Base-by-base conservation (phyloP, 805 yeast genomes). In the Candida patagonica region DNA sequence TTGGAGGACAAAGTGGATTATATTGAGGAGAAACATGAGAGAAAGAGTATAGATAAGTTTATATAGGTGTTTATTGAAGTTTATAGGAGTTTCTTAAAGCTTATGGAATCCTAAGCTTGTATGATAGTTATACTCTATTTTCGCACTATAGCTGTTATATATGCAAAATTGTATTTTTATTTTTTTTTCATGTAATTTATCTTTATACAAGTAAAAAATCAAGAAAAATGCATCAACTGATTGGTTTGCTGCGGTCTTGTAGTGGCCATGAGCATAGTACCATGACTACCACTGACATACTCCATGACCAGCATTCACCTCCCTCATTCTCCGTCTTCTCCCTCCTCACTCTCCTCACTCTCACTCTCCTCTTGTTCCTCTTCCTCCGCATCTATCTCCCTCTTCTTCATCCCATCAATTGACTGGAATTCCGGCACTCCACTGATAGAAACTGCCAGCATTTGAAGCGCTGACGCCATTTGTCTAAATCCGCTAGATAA, bases 401-500 rank as follows among this genome's bases (percentile, higher is more conserved):
- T 25, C 8, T 7, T 17, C 25, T 12, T 35, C 30, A 32, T 19
- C 27, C 19, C 19, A 17, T 37, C 42, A n/a, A 37, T 37, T 13
- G 54, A 27, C 22, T 37, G 31, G 27, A 37, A 42, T 0, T 54
- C 60, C 0, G 95, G 95, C 15, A 88, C 76, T 42, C 84, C 84
- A 19, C 71, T 68, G 38, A 85, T 62, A 2, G 88, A 71, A 47
- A 80, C 68, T 51, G 86, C 89, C 42, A 88, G 72, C 51, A 78
- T 73, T 37, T 68, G 66, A 32, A 87, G 61, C 0, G 96, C 94
- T 40, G 71, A 73, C n/a, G 75, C 73, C 25, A 85, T 85, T 45
- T 83, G 88, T 23, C 74, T 81, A 54, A 84, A 86, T 23, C 84
- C 80, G 3, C 92, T 73, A 31, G 84, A 75, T 21, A 80, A 77